Evolutionary conservation across 106 monocot species (phyloP).

Genomic region (Acorus calamus): DNA sequence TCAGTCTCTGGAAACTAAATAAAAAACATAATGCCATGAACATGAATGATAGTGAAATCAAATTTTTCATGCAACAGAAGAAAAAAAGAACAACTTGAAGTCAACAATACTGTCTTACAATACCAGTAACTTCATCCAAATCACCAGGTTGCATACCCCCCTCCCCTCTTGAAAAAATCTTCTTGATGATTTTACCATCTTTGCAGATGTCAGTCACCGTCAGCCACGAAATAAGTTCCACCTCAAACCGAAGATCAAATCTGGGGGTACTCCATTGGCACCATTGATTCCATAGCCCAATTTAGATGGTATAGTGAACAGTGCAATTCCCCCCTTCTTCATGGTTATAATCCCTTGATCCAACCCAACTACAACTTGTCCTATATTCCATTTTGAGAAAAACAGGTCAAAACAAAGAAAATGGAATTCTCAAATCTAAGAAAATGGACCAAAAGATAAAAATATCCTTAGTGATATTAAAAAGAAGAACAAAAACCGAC

Average conservation of each 20-base stretch:
- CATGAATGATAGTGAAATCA: neutral
- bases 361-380: constrained; percentile 27
- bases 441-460: too few species aligned
- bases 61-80: too few species aligned
- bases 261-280: constrained; percentile 11
- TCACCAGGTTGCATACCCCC: constrained; percentile 27
- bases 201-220: constrained; percentile 45
- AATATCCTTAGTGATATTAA: too few species aligned
- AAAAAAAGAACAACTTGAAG: constrained; percentile 1
- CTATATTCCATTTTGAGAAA: constrained; percentile 12
- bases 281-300: constrained; percentile 16
- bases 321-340: constrained; percentile 50
- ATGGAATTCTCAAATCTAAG: too few species aligned
- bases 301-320: constrained; percentile 40
- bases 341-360: constrained; percentile 54
- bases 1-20: neutral
- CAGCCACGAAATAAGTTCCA: constrained; percentile 62
- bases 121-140: constrained; percentile 61
- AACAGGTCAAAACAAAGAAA: neutral
- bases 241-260: constrained; percentile 33
- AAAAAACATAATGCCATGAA: too few species aligned
- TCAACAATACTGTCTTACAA: neutral
- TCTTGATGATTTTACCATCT: constrained; percentile 70
- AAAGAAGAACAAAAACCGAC: too few species aligned
- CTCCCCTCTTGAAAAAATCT: constrained; percentile 38